These are phyloP conservation scores for Trichoderma arundinaceum DNA, from an alignment of 2,329 filamentous ascomycete genomes.

Conservation along the genomic window DNA sequence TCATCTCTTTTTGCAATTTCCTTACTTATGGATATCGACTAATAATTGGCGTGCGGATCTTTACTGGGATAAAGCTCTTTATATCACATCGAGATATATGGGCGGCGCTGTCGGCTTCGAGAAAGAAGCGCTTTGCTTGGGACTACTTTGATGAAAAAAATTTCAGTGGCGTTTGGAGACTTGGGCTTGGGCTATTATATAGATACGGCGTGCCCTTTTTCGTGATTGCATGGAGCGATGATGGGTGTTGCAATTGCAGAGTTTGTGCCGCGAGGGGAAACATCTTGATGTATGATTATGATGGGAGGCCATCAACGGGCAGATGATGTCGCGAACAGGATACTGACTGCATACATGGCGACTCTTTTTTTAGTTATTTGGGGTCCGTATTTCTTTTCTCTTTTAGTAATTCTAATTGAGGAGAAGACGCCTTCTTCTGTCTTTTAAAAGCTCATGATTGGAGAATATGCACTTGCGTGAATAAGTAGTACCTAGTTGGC, in stretches of 20 bases:
- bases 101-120: slow-evolving; percentile 27
- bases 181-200: neutral
- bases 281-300: slow-evolving; percentile 25
- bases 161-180: slow-evolving; percentile 30
- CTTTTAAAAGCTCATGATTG: neutral
- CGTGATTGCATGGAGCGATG: slow-evolving; percentile 19
- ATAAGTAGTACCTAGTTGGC: neutral
- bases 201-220: neutral
- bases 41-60: slow-evolving; percentile 30
- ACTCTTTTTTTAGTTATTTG: slow-evolving; percentile 6
- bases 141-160: slow-evolving; percentile 15
- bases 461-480: neutral
- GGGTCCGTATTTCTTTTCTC: slow-evolving; percentile 16
- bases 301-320: slow-evolving; percentile 11
- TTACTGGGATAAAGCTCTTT: slow-evolving; percentile 29
- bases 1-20: slow-evolving; percentile 1
- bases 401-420: slow-evolving; percentile 21
- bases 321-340: slow-evolving; percentile 19
- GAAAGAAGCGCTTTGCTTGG: slow-evolving; percentile 20
- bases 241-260: slow-evolving; percentile 5
- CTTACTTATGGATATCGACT: slow-evolving; percentile 21
- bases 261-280: neutral
- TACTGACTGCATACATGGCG: slow-evolving; percentile 18
- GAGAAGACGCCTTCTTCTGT: neutral
- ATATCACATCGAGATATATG: slow-evolving; percentile 25